Base-by-base conservation (phyloP, 495 filamentous ascomycete genomes). In the Daldinia caldariorum region DNA sequence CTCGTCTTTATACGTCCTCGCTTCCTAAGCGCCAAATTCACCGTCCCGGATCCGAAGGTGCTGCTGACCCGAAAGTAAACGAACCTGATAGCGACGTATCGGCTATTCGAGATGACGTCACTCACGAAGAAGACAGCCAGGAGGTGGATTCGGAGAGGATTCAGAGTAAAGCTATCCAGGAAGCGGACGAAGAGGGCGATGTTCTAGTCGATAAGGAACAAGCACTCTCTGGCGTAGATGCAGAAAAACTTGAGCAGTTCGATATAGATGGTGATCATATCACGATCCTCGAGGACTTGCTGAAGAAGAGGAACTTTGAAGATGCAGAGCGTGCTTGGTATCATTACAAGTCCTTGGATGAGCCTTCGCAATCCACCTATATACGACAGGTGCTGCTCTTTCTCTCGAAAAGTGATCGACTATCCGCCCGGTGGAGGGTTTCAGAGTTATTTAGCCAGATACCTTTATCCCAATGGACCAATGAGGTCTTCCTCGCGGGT, bases 381-480 rank as follows among this genome's bases (percentile, higher is more conserved):
- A 53, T 35, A 13, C 13, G 12, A 16, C 50, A 35, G 31, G 68
- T 77, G 14, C 35, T 77, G 12, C 39, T 47, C 10, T 72, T 67
- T 38, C 70, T 77, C 53, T 69, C 72, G 1, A 67, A 35, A 35
- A 67, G 67, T 31, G 64, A 62, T 41, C 67, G 70, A 20, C 14
- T 73, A 47, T 64, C 73, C 3, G 73, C 75, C 38, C 69, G 70
- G 1, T 71, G 72, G 73, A 77, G 73, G n/a, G 66, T 77, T 20
- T 75, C 75, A 4, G 73, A 77, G 39, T 53, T 77, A 26, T 75
- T 77, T 35, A 58, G 70, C 18, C 56, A 70, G 55, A 8, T 77
- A 13, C 61, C 69, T 35, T 12, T 47, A 34, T 49, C 67, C 12
- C 55, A 54, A 29, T 77, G 72, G 75, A 62, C 69, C 29, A 47